Evolutionary conservation across 495 filamentous ascomycete species (phyloP).

Genomic region (Coniosporium apollinis): DNA sequence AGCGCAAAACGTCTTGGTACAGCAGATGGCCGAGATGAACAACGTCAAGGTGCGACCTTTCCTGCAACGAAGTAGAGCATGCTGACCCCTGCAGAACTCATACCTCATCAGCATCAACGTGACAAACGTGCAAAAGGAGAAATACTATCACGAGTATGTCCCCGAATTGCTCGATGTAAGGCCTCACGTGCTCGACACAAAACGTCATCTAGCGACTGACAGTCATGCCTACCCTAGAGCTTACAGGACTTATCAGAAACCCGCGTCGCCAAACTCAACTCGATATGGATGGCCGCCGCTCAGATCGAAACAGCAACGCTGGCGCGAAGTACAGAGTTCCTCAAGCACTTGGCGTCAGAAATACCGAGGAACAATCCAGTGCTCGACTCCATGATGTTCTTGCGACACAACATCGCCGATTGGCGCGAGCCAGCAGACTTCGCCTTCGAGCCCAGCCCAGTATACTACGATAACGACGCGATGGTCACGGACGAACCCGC

Average conservation of each 20-base stretch:
- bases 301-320: slow-evolving; percentile 62
- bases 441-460: slow-evolving; percentile 81
- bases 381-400: slow-evolving; percentile 94
- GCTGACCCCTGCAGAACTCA: slow-evolving; percentile 44
- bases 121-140: slow-evolving; percentile 90
- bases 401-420: slow-evolving; percentile 67
- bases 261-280: slow-evolving; percentile 63
- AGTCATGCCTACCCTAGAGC: slow-evolving; percentile 27
- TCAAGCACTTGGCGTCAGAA: slow-evolving; percentile 55
- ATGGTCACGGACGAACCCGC: slow-evolving; percentile 72
- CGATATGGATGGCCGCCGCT: slow-evolving; percentile 63
- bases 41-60: slow-evolving; percentile 55
- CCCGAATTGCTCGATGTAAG: slow-evolving; percentile 83
- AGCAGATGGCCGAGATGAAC: slow-evolving; percentile 83
- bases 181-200: slow-evolving; percentile 1
- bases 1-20: slow-evolving; percentile 75
- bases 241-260: slow-evolving; percentile 86
- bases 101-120: slow-evolving; percentile 92
- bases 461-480: slow-evolving; percentile 86
- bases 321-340: slow-evolving; percentile 48
- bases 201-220: not conserved
- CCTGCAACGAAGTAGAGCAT: not conserved
- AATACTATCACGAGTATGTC: slow-evolving; percentile 91
- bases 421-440: slow-evolving; percentile 74
- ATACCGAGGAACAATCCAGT: slow-evolving; percentile 77